Evolutionary conservation across 805 yeast genomes (phyloP).

Genomic region (Tetrapisispora pingtungensis): DNA sequence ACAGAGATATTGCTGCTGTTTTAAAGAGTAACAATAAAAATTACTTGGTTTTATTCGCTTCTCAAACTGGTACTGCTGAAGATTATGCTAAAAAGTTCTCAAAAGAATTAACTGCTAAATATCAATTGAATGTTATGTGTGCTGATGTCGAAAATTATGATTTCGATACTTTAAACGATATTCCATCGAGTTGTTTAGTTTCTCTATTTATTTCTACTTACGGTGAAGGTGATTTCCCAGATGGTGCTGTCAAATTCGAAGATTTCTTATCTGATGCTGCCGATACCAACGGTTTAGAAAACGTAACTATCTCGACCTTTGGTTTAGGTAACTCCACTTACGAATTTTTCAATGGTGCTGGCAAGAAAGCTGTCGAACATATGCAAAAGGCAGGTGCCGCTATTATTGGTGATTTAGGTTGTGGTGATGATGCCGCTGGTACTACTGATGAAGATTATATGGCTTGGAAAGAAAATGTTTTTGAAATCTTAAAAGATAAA

Average conservation of each 20-base stretch:
- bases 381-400: slow-evolving; percentile 59
- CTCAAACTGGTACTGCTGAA: slow-evolving; percentile 98
- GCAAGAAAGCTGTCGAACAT: slow-evolving; percentile 46
- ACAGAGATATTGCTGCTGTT: slow-evolving; percentile 50
- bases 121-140: slow-evolving; percentile 71
- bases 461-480: slow-evolving; percentile 78
- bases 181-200: slow-evolving; percentile 49
- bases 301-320: slow-evolving; percentile 62
- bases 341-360: slow-evolving; percentile 81
- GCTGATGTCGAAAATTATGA: slow-evolving; percentile 88
- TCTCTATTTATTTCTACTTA: slow-evolving; percentile 84
- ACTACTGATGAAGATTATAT: slow-evolving; percentile 91
- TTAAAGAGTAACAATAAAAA: slow-evolving; percentile 57
- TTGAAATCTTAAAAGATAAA: slow-evolving; percentile 53
- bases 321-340: slow-evolving; percentile 94
- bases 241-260: slow-evolving; percentile 75
- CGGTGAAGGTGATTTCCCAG: slow-evolving; percentile 98
- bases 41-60: slow-evolving; percentile 75
- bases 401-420: slow-evolving; percentile 66
- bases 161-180: slow-evolving; percentile 58
- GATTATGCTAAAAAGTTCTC: slow-evolving; percentile 88
- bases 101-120: slow-evolving; percentile 75
- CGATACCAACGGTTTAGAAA: slow-evolving; percentile 43
- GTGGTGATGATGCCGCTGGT: slow-evolving; percentile 93
- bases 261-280: slow-evolving; percentile 49